These are phyloP conservation scores for Yamadazyma jaroonii DNA, from an alignment of 1,139 yeast species.

Conservation along the genomic window DNA sequence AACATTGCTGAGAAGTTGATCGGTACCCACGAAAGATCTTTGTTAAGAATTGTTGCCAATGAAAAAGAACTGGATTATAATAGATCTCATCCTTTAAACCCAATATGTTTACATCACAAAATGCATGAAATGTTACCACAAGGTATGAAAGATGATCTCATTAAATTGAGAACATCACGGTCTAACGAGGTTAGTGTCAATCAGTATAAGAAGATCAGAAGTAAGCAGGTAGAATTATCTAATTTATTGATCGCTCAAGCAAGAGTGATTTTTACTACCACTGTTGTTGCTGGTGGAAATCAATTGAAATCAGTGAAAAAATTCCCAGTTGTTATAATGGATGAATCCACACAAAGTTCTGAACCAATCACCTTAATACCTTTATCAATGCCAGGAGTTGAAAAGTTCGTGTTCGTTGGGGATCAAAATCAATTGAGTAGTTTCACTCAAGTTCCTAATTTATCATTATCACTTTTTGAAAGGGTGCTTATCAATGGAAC, in stretches of 20 bases:
- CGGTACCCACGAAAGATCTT: conserved; percentile 46
- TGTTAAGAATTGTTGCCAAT: conserved; percentile 58
- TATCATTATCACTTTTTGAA: conserved; percentile 59
- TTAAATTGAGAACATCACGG: conserved; percentile 40
- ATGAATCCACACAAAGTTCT: conserved; percentile 62
- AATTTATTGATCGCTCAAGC: conserved; percentile 59
- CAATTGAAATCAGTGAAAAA: conserved; percentile 53
- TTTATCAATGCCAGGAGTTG: conserved; percentile 63
- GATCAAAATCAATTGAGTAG: conserved; percentile 67
- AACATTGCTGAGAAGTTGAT: conserved; percentile 67
- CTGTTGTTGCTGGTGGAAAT: conserved; percentile 69
- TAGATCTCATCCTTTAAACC: conserved; percentile 50
- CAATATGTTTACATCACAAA: conserved; percentile 64
- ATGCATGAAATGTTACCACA: conserved; percentile 49
- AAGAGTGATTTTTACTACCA: conserved; percentile 66
- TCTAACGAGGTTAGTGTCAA: conserved; percentile 36
- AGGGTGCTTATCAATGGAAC: conserved; percentile 56
- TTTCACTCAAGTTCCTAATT: conserved; percentile 61
- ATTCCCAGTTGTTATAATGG: conserved; percentile 67
- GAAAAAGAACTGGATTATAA: conserved; percentile 63
- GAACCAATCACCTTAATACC: conserved; percentile 72
- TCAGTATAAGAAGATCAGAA: conserved; percentile 48
- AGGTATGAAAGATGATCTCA: conserved; percentile 37
- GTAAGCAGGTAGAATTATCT: conserved; percentile 41
- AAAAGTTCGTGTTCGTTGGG: conserved; percentile 68